Evolutionary conservation across 1,284 basidiomycete genomes (phyloP), one percentile per base, ranked within the genome.

Genomic region (Porodaedalea pini): DNA sequence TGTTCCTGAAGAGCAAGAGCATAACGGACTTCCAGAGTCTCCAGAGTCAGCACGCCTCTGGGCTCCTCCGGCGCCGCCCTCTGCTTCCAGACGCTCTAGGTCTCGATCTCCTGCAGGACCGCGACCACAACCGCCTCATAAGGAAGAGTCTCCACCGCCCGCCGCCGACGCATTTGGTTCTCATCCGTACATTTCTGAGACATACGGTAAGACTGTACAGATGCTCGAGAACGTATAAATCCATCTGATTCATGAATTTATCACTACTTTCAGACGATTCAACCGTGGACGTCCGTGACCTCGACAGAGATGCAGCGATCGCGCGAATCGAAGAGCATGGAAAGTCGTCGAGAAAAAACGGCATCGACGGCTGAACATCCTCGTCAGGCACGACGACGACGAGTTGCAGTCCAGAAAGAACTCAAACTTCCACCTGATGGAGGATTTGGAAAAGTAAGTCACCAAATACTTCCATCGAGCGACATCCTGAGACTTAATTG

Each of bases 391-490:
- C 21, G 58, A 56, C 34, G 58, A 60, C 21, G 48, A 57, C 6
- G 41, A 32, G 36, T 15, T 31, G 10, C 51, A 53, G 44, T 40
- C 53, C 5, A 41, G 54, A 40, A 57, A 57, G 32, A 39, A 44
- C 19, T 51, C 49, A n/a, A 57, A 13, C 25, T 60, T 60, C 41
- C 48, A 48, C 47, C 36, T 60, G 19, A 48, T 60, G 34, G 54
- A 60, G 15, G 49, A 51, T 36, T 21, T 60, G 29, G 50, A 60
- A 32, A 56, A 53, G 58, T 60, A 37, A 39, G 57, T 48, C 11
- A n/a, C n/a, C n/a, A n/a, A n/a, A n/a, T n/a, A n/a, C n/a, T n/a
- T n/a, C n/a, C n/a, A n/a, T n/a, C 31, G 8, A 17, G 7, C 23
- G 29, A 8, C 19, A 48, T 48, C n/a, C 23, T 27, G 6, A 6